Evolutionary conservation across 768 basidiomycete genomes (phyloP).

Genomic region (Boletus bicolor): DNA sequence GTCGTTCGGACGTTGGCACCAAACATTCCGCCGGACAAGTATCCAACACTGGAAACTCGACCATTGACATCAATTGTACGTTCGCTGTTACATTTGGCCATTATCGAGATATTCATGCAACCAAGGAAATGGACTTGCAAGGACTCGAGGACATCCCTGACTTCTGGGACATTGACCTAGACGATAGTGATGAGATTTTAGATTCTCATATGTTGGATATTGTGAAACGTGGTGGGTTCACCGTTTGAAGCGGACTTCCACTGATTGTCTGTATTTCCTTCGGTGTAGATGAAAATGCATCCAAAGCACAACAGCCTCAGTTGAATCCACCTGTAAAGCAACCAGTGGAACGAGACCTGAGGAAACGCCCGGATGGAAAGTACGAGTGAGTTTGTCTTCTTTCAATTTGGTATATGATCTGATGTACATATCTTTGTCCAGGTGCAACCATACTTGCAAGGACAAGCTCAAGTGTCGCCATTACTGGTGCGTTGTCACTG

Average conservation of each 20-base stretch:
- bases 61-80: conserved; percentile 60
- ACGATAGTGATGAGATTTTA: conserved; percentile 25
- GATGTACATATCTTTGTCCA: conserved; percentile 24
- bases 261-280: background rate
- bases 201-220: conserved; percentile 32
- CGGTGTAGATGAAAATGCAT: background rate
- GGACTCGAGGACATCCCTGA: conserved; percentile 67
- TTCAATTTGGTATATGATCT: background rate
- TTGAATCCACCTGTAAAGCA: conserved; percentile 2
- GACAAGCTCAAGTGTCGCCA: conserved; percentile 75
- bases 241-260: background rate
- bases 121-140: conserved; percentile 61
- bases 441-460: conserved; percentile 80
- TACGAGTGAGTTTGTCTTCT: conserved; percentile 44
- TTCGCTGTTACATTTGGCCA: background rate
- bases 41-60: conserved; percentile 68
- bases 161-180: conserved; percentile 55
- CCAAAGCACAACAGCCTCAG: background rate
- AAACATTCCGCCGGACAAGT: conserved; percentile 47
- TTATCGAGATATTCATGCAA: conserved; percentile 3
- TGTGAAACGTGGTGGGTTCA: conserved; percentile 28
- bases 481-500: conserved; percentile 47
- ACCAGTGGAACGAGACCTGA: conserved; percentile 19
- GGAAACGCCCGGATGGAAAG: conserved; percentile 58
- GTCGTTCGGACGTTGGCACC: conserved; percentile 57